Evolutionary conservation across 257 asterid genomes (phyloP), one percentile per base, ranked within the genome.

Genomic region (Rauvolfia tetraphylla): DNA sequence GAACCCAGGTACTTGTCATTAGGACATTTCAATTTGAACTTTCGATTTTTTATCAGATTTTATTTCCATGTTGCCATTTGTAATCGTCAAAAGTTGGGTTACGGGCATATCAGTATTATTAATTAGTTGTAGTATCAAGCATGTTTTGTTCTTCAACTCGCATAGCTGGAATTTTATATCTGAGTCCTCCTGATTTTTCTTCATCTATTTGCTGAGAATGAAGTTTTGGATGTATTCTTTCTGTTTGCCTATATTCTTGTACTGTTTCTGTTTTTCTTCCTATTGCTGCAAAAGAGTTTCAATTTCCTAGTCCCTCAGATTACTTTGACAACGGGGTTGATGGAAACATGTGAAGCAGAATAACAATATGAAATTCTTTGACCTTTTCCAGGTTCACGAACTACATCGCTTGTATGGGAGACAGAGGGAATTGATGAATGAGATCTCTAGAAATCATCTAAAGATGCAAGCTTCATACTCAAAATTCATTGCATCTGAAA

Each of bases 341-440:
- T 58, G 7, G 38, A n/a, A 4, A 3, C 68, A 27, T 44, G 31
- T 18, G 63, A 59, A 70, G 27, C 49, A 77, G 39, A 23, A 25
- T 15, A 3, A 46, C 5, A 18, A 49, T 27, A 73, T 34, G 34
- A 51, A 46, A 53, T 14, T 63, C 34, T 76, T 69, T 42, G 38
- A 61, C 69, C 59, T 70, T 81, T 81, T 75, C 54, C 84, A 92
- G 97, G 92, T 90, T 72, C 87, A 78, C 79, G 97, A 92, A 77
- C 88, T 92, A 31, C 97, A 92, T 78, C 93, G 89, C 73, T 25
- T 92, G 69, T 86, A 90, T 74, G 61, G 81, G 80, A 88, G 89
- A 76, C 96, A 90, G 72, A 90, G 78, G 78, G 96, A 90, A 73
- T 75, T 92, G 81, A 88, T 88, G 91, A 84, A 80, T 72, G 95